These are phyloP conservation scores for Cyclostephanos invisitatus DNA, from an alignment of 108 stramenopile species.

Conservation along the genomic window DNA sequence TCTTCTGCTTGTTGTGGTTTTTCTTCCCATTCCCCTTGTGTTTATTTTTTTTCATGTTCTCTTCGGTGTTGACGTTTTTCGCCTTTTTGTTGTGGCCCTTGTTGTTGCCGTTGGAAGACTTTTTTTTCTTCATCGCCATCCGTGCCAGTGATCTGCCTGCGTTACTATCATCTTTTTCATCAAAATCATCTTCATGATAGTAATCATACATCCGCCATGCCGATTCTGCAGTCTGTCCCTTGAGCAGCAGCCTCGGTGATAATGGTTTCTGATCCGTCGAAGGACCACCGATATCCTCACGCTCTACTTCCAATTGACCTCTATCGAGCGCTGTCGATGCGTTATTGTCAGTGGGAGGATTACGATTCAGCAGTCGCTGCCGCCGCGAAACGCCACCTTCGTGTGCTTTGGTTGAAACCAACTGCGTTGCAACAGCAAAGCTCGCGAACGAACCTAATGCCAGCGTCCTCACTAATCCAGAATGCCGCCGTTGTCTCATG, in stretches of 20 bases:
- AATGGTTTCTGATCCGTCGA: not conserved
- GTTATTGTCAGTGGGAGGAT: not conserved
- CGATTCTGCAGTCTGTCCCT: slow-evolving; percentile 8
- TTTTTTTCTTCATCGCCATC: not conserved
- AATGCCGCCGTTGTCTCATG: not conserved
- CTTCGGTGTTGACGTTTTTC: not conserved
- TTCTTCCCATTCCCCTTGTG: not conserved
- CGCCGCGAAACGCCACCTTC: not conserved
- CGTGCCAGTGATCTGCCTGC: not conserved
- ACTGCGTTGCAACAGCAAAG: not conserved
- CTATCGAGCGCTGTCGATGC: not conserved
- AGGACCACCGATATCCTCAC: not conserved
- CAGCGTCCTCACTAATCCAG: not conserved
- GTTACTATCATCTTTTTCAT: not conserved
- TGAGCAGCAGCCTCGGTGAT: slow-evolving; percentile 4
- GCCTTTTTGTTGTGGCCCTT: not conserved
- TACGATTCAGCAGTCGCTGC: not conserved
- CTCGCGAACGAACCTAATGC: not conserved
- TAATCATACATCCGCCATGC: not conserved
- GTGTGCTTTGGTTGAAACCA: not conserved
- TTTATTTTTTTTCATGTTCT: not conserved
- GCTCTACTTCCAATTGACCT: not conserved
- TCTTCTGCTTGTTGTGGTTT: not conserved
- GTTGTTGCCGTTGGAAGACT: not conserved
- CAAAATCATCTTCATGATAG: not conserved